These are phyloP conservation scores for Leccinum subspadiceum DNA, from an alignment of 1,284 basidiomycete genomes.

Conservation along the genomic window DNA sequence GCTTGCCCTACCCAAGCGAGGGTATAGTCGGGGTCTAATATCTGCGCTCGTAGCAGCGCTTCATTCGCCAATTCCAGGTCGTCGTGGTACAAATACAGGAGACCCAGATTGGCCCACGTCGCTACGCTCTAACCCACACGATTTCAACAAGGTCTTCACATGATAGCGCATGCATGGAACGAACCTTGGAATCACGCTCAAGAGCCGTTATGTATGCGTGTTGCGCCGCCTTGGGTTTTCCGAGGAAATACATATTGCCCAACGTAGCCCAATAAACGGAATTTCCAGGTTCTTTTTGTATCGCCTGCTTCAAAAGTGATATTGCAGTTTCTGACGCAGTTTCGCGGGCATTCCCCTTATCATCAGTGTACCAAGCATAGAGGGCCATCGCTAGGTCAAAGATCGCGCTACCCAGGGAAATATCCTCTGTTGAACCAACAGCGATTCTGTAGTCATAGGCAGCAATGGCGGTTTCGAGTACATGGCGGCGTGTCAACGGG, in stretches of 20 bases:
- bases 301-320: constrained; percentile 68
- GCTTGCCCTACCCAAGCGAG: constrained; percentile 95
- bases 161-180: constrained; percentile 14
- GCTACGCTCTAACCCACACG: constrained; percentile 56
- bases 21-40: constrained; percentile 87
- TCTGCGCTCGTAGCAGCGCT: constrained; percentile 85
- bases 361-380: constrained; percentile 47
- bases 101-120: constrained; percentile 88
- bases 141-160: constrained; percentile 8
- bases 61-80: constrained; percentile 87
- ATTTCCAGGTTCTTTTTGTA: constrained; percentile 75
- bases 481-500: constrained; percentile 38
- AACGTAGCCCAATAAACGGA: constrained; percentile 81
- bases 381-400: constrained; percentile 78
- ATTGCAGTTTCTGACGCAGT: constrained; percentile 53
- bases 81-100: constrained; percentile 83
- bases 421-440: constrained; percentile 61
- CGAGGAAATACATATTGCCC: constrained; percentile 72
- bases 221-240: constrained; percentile 74
- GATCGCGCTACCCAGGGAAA: constrained; percentile 60
- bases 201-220: constrained; percentile 92
- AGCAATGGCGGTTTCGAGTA: constrained; percentile 59
- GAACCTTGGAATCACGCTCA: constrained; percentile 79
- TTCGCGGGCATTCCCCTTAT: constrained; percentile 33
- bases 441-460: constrained; percentile 75